Conservation (phyloP, 208 protist genomes). For the Leishmania tropica region DNA sequence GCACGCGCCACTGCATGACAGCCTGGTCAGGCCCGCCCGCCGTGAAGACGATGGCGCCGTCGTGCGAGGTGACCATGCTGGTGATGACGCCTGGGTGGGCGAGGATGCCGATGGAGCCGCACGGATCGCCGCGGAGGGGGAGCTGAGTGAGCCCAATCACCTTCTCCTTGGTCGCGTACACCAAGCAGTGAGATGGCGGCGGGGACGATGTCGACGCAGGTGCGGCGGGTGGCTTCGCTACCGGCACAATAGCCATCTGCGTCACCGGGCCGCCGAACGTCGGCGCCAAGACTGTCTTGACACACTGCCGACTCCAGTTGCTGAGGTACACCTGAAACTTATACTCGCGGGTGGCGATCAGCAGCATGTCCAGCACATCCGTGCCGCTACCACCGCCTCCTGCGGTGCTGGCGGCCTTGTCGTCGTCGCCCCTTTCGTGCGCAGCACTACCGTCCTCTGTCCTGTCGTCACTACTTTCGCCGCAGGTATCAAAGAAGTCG, state of each 20-base stretch:
- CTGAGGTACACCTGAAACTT: conserved; percentile 87
- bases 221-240: not conserved
- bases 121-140: conserved; percentile 92
- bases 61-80: conserved; percentile 68
- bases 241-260: conserved; percentile 56
- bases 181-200: conserved; percentile 54
- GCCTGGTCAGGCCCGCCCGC: conserved; percentile 90
- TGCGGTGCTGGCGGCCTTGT: not conserved
- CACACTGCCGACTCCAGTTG: conserved; percentile 87
- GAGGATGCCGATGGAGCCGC: conserved; percentile 91
- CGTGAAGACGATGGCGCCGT: conserved; percentile 91
- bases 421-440: not conserved
- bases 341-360: conserved; percentile 91
- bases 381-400: not conserved
- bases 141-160: conserved; percentile 93
- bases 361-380: conserved; percentile 62
- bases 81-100: conserved; percentile 91
- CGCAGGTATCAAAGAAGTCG: conserved; percentile 23
- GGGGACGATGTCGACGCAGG: conserved; percentile 8
- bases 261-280: conserved; percentile 93
- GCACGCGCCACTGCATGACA: conserved; percentile 90
- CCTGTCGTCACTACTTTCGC: not conserved
- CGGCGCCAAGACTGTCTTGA: conserved; percentile 88
- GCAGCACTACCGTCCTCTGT: not conserved
- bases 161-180: conserved; percentile 89